phyloP scores from a whole-genome alignment of 805 yeast genomes.

The Hanseniaspora lachancei region DNA sequence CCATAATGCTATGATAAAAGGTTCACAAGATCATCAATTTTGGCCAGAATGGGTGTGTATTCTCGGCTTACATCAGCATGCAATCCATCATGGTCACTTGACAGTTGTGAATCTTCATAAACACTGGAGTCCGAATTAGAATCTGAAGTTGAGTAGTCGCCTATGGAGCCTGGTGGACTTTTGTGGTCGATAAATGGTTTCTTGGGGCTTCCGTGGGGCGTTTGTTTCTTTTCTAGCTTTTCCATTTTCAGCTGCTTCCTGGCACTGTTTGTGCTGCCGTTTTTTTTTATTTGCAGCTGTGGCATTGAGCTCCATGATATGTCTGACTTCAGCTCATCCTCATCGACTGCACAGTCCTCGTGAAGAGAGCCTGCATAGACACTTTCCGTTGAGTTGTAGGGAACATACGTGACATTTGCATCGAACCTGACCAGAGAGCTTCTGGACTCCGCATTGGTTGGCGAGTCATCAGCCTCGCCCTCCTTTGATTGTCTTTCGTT shows the following conservation, averaged over 20 bases:
- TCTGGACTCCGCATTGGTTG: not conserved
- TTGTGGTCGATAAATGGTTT: slow-evolving; percentile 21
- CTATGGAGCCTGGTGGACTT: slow-evolving; percentile 31
- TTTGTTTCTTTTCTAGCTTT: not conserved
- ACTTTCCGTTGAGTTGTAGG: slow-evolving; percentile 5
- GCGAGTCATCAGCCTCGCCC: not conserved
- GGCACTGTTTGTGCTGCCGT: slow-evolving; percentile 3
- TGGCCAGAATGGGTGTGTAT: slow-evolving; percentile 45
- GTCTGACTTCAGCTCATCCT: slow-evolving; percentile 24
- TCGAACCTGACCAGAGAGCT: not conserved
- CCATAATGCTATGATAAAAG: not conserved
- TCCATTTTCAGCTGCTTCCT: slow-evolving; percentile 9
- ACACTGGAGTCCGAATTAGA: slow-evolving; percentile 23
- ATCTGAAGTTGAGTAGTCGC: slow-evolving; percentile 34
- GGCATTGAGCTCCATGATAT: slow-evolving; percentile 25
- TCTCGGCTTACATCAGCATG: slow-evolving; percentile 40
- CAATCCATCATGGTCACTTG: slow-evolving; percentile 15
- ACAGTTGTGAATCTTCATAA: slow-evolving; percentile 24
- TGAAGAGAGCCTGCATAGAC: slow-evolving; percentile 7
- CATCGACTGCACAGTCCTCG: slow-evolving; percentile 23
- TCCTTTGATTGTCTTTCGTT: slow-evolving; percentile 41
- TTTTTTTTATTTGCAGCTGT: slow-evolving; percentile 22
- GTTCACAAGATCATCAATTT: slow-evolving; percentile 29
- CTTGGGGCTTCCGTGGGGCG: slow-evolving; percentile 14
- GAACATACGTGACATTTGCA: slow-evolving; percentile 9